These are phyloP conservation scores for Diatrype stigma DNA, from an alignment of 2,329 filamentous ascomycete genomes.

Conservation along the genomic window DNA sequence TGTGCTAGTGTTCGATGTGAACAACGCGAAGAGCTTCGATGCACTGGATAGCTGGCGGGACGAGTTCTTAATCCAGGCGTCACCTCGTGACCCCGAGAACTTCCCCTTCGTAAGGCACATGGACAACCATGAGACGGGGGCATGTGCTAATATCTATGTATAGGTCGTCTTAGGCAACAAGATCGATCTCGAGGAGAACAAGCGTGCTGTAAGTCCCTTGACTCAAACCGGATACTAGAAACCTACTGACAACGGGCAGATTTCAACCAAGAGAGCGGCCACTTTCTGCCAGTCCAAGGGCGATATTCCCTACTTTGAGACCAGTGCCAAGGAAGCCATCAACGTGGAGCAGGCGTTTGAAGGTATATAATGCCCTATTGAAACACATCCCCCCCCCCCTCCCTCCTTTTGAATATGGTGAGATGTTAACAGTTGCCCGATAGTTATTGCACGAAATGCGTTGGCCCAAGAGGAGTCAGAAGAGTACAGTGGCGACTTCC, in stretches of 20 bases:
- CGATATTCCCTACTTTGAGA: constrained; percentile 98
- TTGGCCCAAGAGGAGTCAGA: constrained; percentile 95
- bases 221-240: not conserved
- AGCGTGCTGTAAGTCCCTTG: constrained; percentile 66
- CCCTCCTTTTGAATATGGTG: not conserved
- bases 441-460: constrained; percentile 94
- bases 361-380: constrained; percentile 38
- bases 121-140: not conserved
- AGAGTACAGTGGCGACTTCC: constrained; percentile 96
- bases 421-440: not conserved
- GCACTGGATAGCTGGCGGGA: constrained; percentile 97
- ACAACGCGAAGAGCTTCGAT: constrained; percentile 98
- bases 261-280: constrained; percentile 92
- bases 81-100: constrained; percentile 90
- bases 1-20: constrained; percentile 96
- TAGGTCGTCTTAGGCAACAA: constrained; percentile 97
- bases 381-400: too few relatives aligned
- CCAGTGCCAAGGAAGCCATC: constrained; percentile 96
- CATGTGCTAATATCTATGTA: constrained; percentile 4
- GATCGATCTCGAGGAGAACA: constrained; percentile 97
- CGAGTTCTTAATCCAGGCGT: constrained; percentile 96
- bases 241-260: constrained; percentile 44
- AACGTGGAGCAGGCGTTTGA: constrained; percentile 86
- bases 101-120: constrained; percentile 80
- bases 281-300: constrained; percentile 98